Conservation (phyloP, 2,329 filamentous ascomycete genomes). For the Cucurbitaria berberidis region DNA sequence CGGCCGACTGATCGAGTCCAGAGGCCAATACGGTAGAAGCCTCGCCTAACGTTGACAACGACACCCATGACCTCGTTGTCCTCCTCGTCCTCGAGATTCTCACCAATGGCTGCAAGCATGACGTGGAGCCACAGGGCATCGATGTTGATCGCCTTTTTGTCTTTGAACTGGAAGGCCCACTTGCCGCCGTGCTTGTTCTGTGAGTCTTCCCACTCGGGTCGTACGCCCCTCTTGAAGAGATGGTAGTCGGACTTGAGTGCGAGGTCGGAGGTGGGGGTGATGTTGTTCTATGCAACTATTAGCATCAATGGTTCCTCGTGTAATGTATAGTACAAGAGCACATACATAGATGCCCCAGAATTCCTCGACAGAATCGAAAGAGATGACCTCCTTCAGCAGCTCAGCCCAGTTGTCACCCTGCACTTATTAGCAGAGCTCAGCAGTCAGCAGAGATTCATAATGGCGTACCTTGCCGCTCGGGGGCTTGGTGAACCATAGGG, state of each 20-base stretch:
- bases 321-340: slow-evolving; percentile 20
- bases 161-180: slow-evolving; percentile 98
- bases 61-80: slow-evolving; percentile 99
- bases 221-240: slow-evolving; percentile 96
- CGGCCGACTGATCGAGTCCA: slow-evolving; percentile 97
- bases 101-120: slow-evolving; percentile 94
- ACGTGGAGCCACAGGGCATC: slow-evolving; percentile 97
- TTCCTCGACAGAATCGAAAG: slow-evolving; percentile 97
- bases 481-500: slow-evolving; percentile 99
- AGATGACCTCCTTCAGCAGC: slow-evolving; percentile 96
- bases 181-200: slow-evolving; percentile 99
- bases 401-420: slow-evolving; percentile 99
- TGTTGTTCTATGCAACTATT: slow-evolving; percentile 81
- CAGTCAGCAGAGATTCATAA: neutral
- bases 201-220: slow-evolving; percentile 96
- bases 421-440: slow-evolving; percentile 18
- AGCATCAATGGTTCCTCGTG: slow-evolving; percentile 10
- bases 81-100: slow-evolving; percentile 92
- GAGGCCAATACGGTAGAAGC: slow-evolving; percentile 95
- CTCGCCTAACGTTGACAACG: slow-evolving; percentile 97
- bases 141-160: slow-evolving; percentile 89
- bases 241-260: slow-evolving; percentile 99
- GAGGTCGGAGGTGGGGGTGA: slow-evolving; percentile 92
- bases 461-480: slow-evolving; percentile 83
- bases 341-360: slow-evolving; percentile 99